A percentile compares a stretch with the other conserved stretches of the same genome.
Evolutionary conservation across 805 yeast genomes (phyloP).

Genomic region (Cyberlindnera lachancei): DNA sequence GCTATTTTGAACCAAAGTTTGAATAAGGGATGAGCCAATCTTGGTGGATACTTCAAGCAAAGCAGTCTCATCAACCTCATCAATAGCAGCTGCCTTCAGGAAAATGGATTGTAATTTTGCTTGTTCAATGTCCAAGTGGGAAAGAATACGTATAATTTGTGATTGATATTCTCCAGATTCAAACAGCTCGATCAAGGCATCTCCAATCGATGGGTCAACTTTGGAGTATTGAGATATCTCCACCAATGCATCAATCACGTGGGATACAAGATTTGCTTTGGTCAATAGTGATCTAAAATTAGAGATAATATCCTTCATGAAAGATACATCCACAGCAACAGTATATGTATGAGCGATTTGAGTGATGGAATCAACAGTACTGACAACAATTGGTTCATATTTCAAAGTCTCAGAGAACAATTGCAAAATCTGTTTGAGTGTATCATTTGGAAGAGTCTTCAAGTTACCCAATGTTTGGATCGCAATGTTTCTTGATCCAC

Average conservation of each 20-base stretch:
- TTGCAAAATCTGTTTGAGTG: constrained; percentile 21
- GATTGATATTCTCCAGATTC: constrained; percentile 15
- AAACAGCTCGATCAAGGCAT: constrained; percentile 12
- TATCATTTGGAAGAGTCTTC: constrained; percentile 16
- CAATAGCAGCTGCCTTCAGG: constrained; percentile 15
- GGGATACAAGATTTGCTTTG: constrained; percentile 8
- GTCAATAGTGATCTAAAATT: constrained; percentile 10
- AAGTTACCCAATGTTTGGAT: constrained; percentile 25
- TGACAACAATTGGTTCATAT: constrained; percentile 28
- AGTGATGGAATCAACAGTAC: constrained; percentile 24
- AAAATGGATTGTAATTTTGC: constrained; percentile 13
- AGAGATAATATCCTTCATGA: constrained; percentile 7
- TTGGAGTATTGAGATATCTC: constrained; percentile 14
- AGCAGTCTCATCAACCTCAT: constrained; percentile 22
- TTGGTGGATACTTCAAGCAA: constrained; percentile 18
- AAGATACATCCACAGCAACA: constrained; percentile 5
- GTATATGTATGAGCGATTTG: constrained; percentile 15
- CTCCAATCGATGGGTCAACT: constrained; percentile 16
- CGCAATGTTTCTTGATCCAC: constrained; percentile 31
- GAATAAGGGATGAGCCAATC: constrained; percentile 21
- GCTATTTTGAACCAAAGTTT: constrained; percentile 14
- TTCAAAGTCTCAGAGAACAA: constrained; percentile 27
- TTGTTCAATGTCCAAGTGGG: constrained; percentile 15
- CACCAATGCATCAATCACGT: constrained; percentile 18
- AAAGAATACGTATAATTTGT: constrained; percentile 17